Conservation (phyloP, 2,329 filamentous ascomycete species). For the Cercospora nicotianae region DNA sequence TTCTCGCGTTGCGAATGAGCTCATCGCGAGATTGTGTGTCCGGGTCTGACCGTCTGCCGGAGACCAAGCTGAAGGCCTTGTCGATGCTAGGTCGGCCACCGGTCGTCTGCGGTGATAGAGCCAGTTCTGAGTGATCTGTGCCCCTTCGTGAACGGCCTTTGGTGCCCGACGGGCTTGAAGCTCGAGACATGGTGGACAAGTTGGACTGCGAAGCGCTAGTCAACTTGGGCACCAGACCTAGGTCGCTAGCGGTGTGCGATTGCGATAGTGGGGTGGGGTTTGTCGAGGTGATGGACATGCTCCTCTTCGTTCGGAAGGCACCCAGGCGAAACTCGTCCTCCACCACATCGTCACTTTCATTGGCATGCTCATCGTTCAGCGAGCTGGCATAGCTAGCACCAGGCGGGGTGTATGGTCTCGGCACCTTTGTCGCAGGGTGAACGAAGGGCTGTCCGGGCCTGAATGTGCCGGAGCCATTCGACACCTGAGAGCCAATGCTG, state of each 20-base stretch:
- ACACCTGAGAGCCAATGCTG: conserved; percentile 57
- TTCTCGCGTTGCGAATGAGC: conserved; percentile 56
- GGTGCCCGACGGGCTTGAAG: conserved; percentile 38
- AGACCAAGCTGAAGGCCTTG: conserved; percentile 53
- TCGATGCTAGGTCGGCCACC: conserved; percentile 58
- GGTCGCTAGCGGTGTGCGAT: conserved; percentile 38
- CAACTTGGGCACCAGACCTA: conserved; percentile 49
- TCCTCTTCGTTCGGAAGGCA: conserved; percentile 41
- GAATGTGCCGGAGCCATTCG: conserved; percentile 48
- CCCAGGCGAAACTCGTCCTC: conserved; percentile 47
- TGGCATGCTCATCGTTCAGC: conserved; percentile 45
- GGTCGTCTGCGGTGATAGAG: conserved; percentile 47
- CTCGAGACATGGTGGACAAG: conserved; percentile 48
- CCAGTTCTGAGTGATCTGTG: conserved; percentile 50
- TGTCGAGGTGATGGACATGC: conserved; percentile 47
- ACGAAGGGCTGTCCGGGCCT: conserved; percentile 54
- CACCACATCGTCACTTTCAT: conserved; percentile 44
- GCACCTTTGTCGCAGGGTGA: conserved; percentile 58
- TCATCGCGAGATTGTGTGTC: conserved; percentile 58
- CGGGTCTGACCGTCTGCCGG: conserved; percentile 43
- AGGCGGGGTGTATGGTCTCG: conserved; percentile 56
- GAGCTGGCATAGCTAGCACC: conserved; percentile 53
- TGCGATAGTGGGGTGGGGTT: conserved; percentile 37
- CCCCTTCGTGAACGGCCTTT: conserved; percentile 49
- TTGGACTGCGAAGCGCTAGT: conserved; percentile 55